Percentiles rank a stretch among this genome's conserved stretches.
Conservation (phyloP, 2,329 filamentous ascomycete genomes). For the Claviceps africana region DNA sequence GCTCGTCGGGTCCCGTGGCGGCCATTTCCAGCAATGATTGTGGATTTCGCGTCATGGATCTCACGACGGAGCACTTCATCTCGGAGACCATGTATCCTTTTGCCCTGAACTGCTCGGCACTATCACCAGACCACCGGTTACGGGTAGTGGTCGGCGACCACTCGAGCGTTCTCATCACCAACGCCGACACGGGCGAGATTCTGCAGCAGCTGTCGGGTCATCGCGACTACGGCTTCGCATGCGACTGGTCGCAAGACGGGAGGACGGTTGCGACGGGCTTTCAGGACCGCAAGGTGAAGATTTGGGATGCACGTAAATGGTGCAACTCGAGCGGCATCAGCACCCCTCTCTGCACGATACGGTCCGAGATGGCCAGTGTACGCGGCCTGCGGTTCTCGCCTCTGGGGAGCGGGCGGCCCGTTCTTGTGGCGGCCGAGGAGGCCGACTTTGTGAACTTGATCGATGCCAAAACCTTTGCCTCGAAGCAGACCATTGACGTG, state of each 20-base stretch:
- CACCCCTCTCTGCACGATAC: slow-evolving; percentile 38
- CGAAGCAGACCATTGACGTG: slow-evolving; percentile 57
- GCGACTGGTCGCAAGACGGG: slow-evolving; percentile 67
- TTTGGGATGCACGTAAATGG: slow-evolving; percentile 67
- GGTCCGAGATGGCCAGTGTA: slow-evolving; percentile 53
- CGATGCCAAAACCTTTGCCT: slow-evolving; percentile 48
- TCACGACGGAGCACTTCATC: slow-evolving; percentile 44
- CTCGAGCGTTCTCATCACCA: slow-evolving; percentile 49
- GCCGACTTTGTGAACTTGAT: slow-evolving; percentile 61
- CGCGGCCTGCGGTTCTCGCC: slow-evolving; percentile 61
- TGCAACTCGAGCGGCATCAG: slow-evolving; percentile 34
- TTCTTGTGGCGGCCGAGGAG: slow-evolving; percentile 61
- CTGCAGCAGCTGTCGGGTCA: slow-evolving; percentile 48
- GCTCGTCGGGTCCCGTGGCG: slow-evolving; percentile 36
- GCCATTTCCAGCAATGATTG: slow-evolving; percentile 51
- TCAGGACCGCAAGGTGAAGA: slow-evolving; percentile 58
- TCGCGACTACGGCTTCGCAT: slow-evolving; percentile 59
- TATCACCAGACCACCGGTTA: slow-evolving; percentile 57
- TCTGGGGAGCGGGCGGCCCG: slow-evolving; percentile 48
- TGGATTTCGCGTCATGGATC: slow-evolving; percentile 43
- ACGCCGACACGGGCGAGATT: slow-evolving; percentile 50
- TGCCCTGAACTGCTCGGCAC: slow-evolving; percentile 58
- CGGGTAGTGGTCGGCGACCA: slow-evolving; percentile 61
- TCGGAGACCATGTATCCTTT: slow-evolving; percentile 38
- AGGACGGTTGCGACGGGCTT: slow-evolving; percentile 63